A percentile compares a stretch with the other conserved stretches of the same genome.
Evolutionary conservation across 257 asterid genomes (phyloP).

Genomic region (Nicotiana undulata): DNA sequence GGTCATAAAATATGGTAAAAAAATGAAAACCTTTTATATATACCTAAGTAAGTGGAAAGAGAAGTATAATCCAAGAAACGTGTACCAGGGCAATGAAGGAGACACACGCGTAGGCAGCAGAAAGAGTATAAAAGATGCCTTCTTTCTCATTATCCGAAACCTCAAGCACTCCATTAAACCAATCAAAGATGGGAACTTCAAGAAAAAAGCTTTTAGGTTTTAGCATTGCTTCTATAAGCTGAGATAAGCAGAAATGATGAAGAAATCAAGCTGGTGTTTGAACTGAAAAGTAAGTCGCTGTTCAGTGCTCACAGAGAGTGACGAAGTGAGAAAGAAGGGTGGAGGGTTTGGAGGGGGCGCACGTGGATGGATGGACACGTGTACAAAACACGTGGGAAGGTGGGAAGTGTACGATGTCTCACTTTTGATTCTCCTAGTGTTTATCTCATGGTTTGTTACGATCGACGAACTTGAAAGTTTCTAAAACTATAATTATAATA

Average conservation of each 20-base stretch:
- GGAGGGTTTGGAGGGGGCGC: background rate
- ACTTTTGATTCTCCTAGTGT: too few species aligned
- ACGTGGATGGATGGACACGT: background rate
- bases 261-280: too few species aligned
- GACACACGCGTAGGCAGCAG: conserved; percentile 23
- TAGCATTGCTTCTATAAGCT: background rate
- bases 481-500: too few species aligned
- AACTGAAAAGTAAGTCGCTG: background rate
- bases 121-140: conserved; percentile 21
- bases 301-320: background rate
- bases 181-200: conserved; percentile 1
- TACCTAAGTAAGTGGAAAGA: too few species aligned
- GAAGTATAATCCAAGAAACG: background rate
- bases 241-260: background rate
- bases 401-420: too few species aligned
- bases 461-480: too few species aligned
- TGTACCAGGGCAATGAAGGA: conserved; percentile 27
- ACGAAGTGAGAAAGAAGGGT: background rate
- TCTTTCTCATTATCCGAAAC: conserved; percentile 9
- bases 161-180: conserved; percentile 13
- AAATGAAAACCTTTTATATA: background rate
- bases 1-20: background rate
- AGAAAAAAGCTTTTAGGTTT: background rate
- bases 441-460: too few species aligned
- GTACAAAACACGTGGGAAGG: background rate